Conservation (phyloP, 805 yeast genomes). For the Saccharomycopsis fodiens region DNA sequence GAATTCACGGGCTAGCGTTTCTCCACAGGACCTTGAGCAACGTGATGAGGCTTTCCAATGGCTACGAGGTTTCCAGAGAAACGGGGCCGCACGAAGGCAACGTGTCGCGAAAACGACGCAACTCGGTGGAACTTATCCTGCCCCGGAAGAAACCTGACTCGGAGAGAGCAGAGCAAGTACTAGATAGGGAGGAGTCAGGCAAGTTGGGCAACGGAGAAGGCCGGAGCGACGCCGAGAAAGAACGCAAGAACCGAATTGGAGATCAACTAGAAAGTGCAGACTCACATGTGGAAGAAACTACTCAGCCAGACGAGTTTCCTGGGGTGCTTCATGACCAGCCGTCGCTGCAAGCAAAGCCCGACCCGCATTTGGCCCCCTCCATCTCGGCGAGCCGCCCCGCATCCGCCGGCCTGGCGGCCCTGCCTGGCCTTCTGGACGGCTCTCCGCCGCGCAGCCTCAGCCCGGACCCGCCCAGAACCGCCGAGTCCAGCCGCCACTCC, state of each 20-base stretch:
- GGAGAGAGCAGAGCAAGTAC: background rate
- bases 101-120: background rate
- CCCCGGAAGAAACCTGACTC: background rate
- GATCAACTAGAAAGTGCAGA: background rate
- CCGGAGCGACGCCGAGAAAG: no score
- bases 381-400: background rate
- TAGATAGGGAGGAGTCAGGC: no score
- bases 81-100: background rate
- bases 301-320: no score
- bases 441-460: constrained; percentile 1
- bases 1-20: constrained; percentile 7
- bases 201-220: no score
- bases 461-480: background rate
- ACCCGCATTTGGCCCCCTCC: no score
- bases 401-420: background rate
- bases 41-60: background rate
- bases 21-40: background rate
- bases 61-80: background rate
- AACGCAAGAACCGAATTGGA: background rate
- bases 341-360: no score
- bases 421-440: background rate
- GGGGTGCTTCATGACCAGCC: no score
- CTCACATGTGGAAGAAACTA: background rate
- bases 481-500: background rate
- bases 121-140: background rate